These are phyloP conservation scores for Xanthoceras sorbifolium DNA, from an alignment of 345 rosid species.

Conservation along the genomic window DNA sequence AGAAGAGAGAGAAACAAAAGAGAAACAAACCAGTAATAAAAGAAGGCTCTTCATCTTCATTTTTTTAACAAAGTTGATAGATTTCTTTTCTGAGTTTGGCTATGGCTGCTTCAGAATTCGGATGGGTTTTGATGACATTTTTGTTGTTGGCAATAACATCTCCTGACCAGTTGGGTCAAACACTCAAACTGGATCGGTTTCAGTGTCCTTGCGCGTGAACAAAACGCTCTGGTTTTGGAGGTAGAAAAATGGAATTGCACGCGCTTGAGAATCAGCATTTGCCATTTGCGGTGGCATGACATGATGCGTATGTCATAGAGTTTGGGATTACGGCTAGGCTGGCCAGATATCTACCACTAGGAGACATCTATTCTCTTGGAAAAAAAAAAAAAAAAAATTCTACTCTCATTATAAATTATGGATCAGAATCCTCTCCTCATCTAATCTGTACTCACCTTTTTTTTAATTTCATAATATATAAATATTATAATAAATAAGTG, in stretches of 20 bases:
- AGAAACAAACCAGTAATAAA: conserved; percentile 13
- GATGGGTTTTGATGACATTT: background rate
- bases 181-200: background rate
- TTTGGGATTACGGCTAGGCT: no score
- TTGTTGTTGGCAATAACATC: background rate
- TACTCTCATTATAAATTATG: no score
- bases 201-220: background rate
- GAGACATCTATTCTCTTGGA: no score
- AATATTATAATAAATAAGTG: no score
- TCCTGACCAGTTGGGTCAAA: background rate
- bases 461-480: no score
- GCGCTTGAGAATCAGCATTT: background rate
- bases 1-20: conserved; percentile 17
- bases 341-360: no score
- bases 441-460: no score
- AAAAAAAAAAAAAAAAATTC: no score
- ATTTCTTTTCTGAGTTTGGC: background rate
- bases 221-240: background rate
- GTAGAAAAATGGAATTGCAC: background rate
- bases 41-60: conserved; percentile 19
- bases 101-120: background rate
- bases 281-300: background rate
- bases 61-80: background rate
- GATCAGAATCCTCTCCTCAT: no score
- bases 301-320: background rate